Base-by-base conservation (phyloP, 169 alveolate species). In the Plasmodium vivax region DNA sequence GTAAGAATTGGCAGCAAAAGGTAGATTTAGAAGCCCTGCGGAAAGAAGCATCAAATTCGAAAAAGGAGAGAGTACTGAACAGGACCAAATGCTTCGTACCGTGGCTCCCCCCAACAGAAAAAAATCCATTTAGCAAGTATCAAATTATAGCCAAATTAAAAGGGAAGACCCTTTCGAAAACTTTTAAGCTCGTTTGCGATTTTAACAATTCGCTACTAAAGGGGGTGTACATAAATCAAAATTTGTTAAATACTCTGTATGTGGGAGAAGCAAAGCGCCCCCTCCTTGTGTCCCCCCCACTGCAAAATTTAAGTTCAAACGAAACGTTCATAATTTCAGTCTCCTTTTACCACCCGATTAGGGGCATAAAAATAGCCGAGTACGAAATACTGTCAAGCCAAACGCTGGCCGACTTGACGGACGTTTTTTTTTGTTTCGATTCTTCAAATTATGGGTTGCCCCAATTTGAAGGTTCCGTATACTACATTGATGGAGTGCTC, bases 301-400 rank as follows among this genome's bases (percentile, higher is more conserved):
- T 85, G 9, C 41, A 54, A 30, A 38, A 27, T 81, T 27, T 54
- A 27, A 62, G 58, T 23, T 71, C 82, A 34, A 74, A 45, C 2
- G 80, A 83, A 7, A 81, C 74, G 73, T 84, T 93, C 84, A 51
- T 94, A 19, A 91, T 94, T n/a, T 95, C 95, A 1, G 95, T 97
- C 36, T 96, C 96, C 34, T 95, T 97, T 80, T 97, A 96, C 74
- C 98, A 97, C 54, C 97, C 96, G 16, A 95, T 97, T 16, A 56
- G 98, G 62, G 98, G 98, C 19, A 96, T 95, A 91, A 97, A 96
- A 75, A 84, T 96, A 71, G 94, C 97, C 10, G 98, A 96, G 84
- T 97, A 81, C 87, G 98, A 97, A 80, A 94, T 97, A 6, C 82
- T 97, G 30, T 95, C 97, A 23, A 84, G 88, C 8, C 98, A 97